Percentiles rank a stretch among this genome's conserved stretches.
Evolutionary conservation across 2,329 filamentous ascomycete species (phyloP).

Genomic region (Calycina marina): DNA sequence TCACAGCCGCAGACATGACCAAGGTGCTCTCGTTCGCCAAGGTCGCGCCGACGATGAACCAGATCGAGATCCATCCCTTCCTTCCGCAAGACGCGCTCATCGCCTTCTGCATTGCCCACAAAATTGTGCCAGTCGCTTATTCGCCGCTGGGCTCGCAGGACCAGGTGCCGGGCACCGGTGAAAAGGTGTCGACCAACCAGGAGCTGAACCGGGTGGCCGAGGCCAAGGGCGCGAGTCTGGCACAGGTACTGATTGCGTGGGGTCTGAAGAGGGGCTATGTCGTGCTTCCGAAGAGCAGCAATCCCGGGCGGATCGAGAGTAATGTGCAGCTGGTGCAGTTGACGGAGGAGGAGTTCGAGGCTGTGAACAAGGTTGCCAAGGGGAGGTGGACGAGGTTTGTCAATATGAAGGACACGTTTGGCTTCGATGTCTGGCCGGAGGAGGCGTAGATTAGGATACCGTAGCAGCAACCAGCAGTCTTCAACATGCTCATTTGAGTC

Average conservation of each 20-base stretch:
- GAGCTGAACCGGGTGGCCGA: constrained; percentile 48
- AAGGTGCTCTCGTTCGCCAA: constrained; percentile 33
- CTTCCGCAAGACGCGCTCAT: constrained; percentile 56
- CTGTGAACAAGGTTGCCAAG: constrained; percentile 43
- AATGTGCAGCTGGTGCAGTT: constrained; percentile 55
- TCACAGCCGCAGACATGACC: constrained; percentile 37
- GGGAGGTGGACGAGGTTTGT: constrained; percentile 58
- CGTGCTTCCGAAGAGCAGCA: constrained; percentile 61
- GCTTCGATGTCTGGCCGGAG: constrained; percentile 55
- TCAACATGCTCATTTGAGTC: too few relatives aligned
- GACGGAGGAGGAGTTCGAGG: constrained; percentile 44
- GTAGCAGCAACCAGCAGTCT: too few relatives aligned
- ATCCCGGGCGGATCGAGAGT: constrained; percentile 49
- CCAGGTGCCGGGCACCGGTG: constrained; percentile 48
- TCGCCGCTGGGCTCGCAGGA: constrained; percentile 51
- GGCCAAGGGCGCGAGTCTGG: constrained; percentile 44
- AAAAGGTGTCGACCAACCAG: constrained; percentile 48
- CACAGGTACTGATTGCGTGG: constrained; percentile 56
- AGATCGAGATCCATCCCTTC: constrained; percentile 62
- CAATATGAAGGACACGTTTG: constrained; percentile 72
- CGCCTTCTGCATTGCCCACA: constrained; percentile 50
- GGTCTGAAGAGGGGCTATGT: constrained; percentile 55
- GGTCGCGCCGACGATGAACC: constrained; percentile 35
- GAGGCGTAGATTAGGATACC: constrained; percentile 27
- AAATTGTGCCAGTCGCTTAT: constrained; percentile 61